Base-by-base conservation (phyloP, 768 basidiomycete genomes). In the Lactarius tabidus region DNA sequence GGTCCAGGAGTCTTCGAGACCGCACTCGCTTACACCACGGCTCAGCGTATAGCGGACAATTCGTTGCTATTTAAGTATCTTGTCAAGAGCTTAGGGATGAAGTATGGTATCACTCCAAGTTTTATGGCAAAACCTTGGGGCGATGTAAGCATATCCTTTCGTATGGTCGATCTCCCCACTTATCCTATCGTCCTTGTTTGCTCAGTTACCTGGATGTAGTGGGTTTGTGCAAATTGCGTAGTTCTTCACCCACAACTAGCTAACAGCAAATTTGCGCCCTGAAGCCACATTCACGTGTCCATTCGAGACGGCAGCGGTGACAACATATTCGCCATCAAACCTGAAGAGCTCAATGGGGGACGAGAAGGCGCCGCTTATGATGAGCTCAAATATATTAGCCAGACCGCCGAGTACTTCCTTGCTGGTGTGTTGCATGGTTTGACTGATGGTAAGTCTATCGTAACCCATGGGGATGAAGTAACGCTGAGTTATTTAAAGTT, bases 81-180 rank as follows among this genome's bases (percentile, higher is more conserved):
- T 17, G 91, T 93, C 3, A 98, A 98, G 80, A 93, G 93, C 65
- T 77, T 96, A 2, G 96, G 96, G 0, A 91, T 97, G 83, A 85
- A 88, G 73, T 81, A 90, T 68, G 91, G 90, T 10, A 80, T 99
- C 62, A 84, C 93, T 43, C 96, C 97, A 1, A 96, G 93, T 65
- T 99, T 99, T 77, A 98, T 98, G 96, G 95, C 95, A 0, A 98
- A 98, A 71, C 95, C 95, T 29, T 97, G 93, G 91, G 88, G 87
- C 36, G 87, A 93, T 72, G 94, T 95, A 72, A 38, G 9, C 63
- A 56, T 2, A 28, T 33, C 6, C 14, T 67, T 35, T 48, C 38
- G 9, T 56, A 17, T 20, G 15, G 36, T 36, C 17, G 38, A 31
- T 31, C 33, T 6, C 15, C 20, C 23, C 28, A 64, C 43, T 62